Evolutionary conservation across 805 yeast species (phyloP), one percentile per base, ranked within the genome.

Genomic region (Candida adriatica): DNA sequence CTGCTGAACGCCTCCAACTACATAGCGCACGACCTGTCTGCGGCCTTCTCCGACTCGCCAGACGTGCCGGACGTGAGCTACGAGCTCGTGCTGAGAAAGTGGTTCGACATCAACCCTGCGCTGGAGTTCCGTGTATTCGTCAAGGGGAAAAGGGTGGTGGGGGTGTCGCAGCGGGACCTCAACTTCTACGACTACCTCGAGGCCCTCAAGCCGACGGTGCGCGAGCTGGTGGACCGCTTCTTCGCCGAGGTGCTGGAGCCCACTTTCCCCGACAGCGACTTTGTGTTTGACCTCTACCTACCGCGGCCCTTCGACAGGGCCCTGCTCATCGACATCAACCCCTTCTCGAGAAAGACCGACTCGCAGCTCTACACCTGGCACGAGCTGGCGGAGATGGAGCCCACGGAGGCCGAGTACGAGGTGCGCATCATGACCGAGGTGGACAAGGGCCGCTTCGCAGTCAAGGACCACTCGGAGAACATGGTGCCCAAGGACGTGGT

Each of bases 401-500:
- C 38, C 9, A 43, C 40, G 8, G 58, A 55, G 17, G 66, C 58
- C 31, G 26, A 33, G 4, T 69, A 65, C 35, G 77, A 69, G 29
- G 52, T 90, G 14, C 61, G 97, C 18, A 54, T 90, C 10, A 77
- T 90, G 5, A 68, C 75, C 2, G 71, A 75, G 43, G 73, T 73
- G 14, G 83, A 86, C 39, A 61, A 82, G 6, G 83, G 86, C 0
- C 63, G 90, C 18, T 87, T 87, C 61, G 79, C 85, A 1, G 59
- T 75, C 1, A 84, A 81, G 42, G 94, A 85, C 30, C 90, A 85
- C 50, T 74, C 94, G 2, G 95, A 90, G 46, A 85, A 79, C 53
- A 88, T 84, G 48, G 95, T 92, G 3, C 99, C 99, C 0, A 66
- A 71, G 31, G 99, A 92, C 48, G 75, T 92, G 14, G 81, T 92